A percentile compares a stretch with the other conserved stretches of the same genome.
These are phyloP conservation scores for Axilococcus clingmanii DNA, from an alignment of 139 green algal genomes.

Conservation along the genomic window DNA sequence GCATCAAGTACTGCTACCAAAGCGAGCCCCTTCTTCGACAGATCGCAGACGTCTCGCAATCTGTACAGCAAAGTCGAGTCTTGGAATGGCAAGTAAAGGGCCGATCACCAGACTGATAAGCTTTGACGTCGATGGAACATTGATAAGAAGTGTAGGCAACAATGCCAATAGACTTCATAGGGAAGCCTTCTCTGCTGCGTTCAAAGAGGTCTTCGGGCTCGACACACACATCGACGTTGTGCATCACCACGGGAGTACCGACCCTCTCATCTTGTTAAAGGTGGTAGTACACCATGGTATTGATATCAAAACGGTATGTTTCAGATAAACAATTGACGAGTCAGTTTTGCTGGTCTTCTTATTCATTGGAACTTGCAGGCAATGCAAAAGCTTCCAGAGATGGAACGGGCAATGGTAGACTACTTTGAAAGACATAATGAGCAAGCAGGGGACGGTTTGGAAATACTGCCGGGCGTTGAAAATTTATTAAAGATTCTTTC, in stretches of 20 bases:
- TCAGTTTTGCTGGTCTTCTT: too few relatives aligned
- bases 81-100: too few relatives aligned
- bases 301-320: too few relatives aligned
- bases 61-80: too few relatives aligned
- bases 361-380: too few relatives aligned
- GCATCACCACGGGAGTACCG: conserved; percentile 55
- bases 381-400: conserved; percentile 22
- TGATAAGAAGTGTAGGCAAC: conserved; percentile 35
- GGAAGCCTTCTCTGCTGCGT: conserved; percentile 37
- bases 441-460: conserved; percentile 36
- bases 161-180: conserved; percentile 59
- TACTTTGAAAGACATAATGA: conserved; percentile 24
- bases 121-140: conserved; percentile 55
- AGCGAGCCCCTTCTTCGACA: too few relatives aligned
- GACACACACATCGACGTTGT: conserved; percentile 54
- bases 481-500: conserved; percentile 28
- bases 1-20: too few relatives aligned
- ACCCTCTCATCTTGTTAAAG: conserved; percentile 41
- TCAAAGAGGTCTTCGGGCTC: conserved; percentile 39
- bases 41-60: too few relatives aligned
- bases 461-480: conserved; percentile 46
- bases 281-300: conserved; percentile 43
- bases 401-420: conserved; percentile 40
- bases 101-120: too few relatives aligned
- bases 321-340: conserved; percentile 6